Conservation (phyloP, 169 alveolate genomes). For the Cyclospora cayetanensis region DNA sequence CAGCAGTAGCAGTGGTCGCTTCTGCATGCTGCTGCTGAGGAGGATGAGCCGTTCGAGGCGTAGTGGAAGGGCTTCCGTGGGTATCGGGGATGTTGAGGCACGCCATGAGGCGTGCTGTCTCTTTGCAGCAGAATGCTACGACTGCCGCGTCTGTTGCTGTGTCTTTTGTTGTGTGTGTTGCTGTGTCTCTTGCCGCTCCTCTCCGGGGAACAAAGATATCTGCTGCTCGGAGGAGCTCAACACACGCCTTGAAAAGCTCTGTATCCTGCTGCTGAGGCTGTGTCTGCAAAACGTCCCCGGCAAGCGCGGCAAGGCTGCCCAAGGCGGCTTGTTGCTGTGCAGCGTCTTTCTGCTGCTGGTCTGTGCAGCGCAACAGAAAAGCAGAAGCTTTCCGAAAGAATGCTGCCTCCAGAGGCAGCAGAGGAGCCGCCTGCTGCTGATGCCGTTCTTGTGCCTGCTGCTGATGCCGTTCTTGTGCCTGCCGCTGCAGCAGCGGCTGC, state of each 20-base stretch:
- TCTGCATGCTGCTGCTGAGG: too few species aligned
- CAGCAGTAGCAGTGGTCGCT: background rate
- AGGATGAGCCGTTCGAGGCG: too few species aligned
- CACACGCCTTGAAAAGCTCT: conserved; percentile 20
- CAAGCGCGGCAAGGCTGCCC: conserved; percentile 51
- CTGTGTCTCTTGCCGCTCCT: background rate
- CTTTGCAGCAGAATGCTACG: conserved; percentile 1
- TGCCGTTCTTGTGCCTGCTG: background rate
- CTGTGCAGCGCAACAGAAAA: conserved; percentile 8
- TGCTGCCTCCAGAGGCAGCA: conserved; percentile 23
- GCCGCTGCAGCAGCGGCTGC: conserved; percentile 18
- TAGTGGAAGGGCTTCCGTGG: too few species aligned
- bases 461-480: background rate
- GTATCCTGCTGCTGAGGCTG: conserved; percentile 32
- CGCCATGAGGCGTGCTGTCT: conserved; percentile 49
- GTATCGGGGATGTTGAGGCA: too few species aligned
- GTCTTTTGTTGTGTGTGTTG: background rate
- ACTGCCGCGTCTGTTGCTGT: background rate
- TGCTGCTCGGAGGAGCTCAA: background rate
- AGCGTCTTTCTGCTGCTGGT: background rate
- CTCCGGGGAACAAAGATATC: background rate
- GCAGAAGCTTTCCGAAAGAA: conserved; percentile 8
- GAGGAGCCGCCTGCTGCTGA: background rate
- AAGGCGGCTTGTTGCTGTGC: background rate
- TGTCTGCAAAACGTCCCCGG: conserved; percentile 28